Percentiles rank a stretch among this genome's conserved stretches.
phyloP scores from a whole-genome alignment of 768 basidiomycete genomes.

The Leucosporidium yakuticum region DNA sequence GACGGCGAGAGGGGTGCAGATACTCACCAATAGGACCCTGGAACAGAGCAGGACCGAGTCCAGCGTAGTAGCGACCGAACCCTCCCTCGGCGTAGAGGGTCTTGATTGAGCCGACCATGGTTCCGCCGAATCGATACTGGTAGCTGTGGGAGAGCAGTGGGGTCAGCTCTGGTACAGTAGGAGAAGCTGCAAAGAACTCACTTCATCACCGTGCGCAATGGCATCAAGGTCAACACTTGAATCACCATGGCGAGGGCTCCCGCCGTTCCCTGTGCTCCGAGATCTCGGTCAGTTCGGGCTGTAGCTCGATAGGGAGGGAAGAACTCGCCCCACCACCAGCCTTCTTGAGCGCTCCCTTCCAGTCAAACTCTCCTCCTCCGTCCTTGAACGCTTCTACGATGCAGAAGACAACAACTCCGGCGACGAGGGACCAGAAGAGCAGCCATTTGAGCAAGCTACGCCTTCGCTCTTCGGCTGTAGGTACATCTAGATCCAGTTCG shows the following conservation, averaged over 20 bases:
- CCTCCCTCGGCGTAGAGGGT: conserved; percentile 75
- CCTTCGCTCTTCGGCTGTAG: conserved; percentile 12
- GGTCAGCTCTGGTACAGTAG: background rate
- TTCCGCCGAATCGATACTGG: conserved; percentile 59
- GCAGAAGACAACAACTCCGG: conserved; percentile 3
- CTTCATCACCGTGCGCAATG: conserved; percentile 87
- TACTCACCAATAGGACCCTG: conserved; percentile 52
- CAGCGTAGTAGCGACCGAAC: conserved; percentile 68
- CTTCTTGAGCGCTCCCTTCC: conserved; percentile 64
- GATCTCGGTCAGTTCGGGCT: background rate
- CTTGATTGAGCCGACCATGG: conserved; percentile 57
- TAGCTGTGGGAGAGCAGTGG: conserved; percentile 2
- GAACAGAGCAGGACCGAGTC: conserved; percentile 73
- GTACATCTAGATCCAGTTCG: background rate
- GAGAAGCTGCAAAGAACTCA: conserved; percentile 64
- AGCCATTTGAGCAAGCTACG: conserved; percentile 16
- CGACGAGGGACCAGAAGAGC: conserved; percentile 28
- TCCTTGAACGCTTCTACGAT: conserved; percentile 33
- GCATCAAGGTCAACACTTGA: conserved; percentile 59
- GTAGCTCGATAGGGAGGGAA: conserved; percentile 46
- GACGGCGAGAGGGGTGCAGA: background rate
- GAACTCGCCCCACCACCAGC: conserved; percentile 81
- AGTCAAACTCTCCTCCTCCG: conserved; percentile 62
- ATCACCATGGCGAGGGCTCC: conserved; percentile 71
- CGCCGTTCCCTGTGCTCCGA: conserved; percentile 7